Evolutionary conservation across 305 asterid genomes (phyloP), one percentile per base, ranked within the genome.

Genomic region (Caryopteris hybrid): DNA sequence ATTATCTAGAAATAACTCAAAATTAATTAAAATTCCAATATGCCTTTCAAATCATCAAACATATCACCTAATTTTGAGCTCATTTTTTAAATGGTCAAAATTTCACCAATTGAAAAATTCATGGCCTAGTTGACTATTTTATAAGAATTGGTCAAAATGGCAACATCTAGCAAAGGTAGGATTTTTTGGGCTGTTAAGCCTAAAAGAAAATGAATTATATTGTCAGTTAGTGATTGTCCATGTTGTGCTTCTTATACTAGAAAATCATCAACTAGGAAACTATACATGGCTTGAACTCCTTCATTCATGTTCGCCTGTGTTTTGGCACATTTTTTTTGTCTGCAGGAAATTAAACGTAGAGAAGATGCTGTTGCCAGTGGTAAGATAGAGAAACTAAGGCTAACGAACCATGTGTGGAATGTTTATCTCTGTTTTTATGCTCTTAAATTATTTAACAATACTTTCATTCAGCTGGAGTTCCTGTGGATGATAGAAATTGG

Each of bases 401-500:
- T 61, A 16, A 18, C 27, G 51, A 65, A n/a, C 39, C 56, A 23
- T 51, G 39, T 53, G 41, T 41, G 54, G 43, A 18, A 18, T 38
- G 20, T 23, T n/a, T 47, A 54, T 74, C 34, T 54, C 31, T 62
- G 63, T 43, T 64, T 29, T 77, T 65, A 8, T 70, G 61, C 69
- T 50, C 41, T 75, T 47, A 66, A 69, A 61, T 69, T 33, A 34
- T 70, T 41, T 23, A 66, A 67, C 6, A 45, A 66, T 65, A 51
- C 73, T 81, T 66, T 18, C 29, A 16, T 72, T 61, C 92, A 91
- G 98, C 92, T 81, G 92, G 87, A 70, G 79, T 91, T 66, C 89
- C 97, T 0, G 85, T 83, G 66, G 95, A 89, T 80, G 88, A 91
- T 70, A 85, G 79, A 72, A 95, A 95, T 62, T 95, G 99, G 98